Evolutionary conservation across 345 rosid species (phyloP).

Genomic region (Zanthoxylum bungeanum): DNA sequence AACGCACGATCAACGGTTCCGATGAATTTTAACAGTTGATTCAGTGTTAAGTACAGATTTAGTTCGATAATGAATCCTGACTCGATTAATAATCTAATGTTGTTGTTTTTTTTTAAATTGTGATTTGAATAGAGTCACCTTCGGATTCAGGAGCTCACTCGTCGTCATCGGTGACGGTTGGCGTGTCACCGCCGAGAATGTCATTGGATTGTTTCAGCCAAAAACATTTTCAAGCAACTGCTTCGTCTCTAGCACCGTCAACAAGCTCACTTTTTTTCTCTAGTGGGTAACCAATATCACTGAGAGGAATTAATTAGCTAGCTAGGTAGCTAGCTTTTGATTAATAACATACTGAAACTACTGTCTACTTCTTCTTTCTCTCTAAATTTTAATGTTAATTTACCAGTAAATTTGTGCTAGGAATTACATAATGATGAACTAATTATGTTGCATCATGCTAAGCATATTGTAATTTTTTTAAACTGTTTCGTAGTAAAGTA

Average conservation of each 20-base stretch:
- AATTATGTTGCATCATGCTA: not conserved
- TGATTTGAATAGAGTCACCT: constrained; percentile 44
- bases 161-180: constrained; percentile 54
- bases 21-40: no score
- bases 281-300: constrained; percentile 33
- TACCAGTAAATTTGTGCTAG: no score
- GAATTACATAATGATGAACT: not conserved
- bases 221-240: constrained; percentile 44
- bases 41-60: no score
- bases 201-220: constrained; percentile 79
- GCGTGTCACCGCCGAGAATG: constrained; percentile 66
- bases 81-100: no score
- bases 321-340: not conserved
- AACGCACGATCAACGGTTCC: no score
- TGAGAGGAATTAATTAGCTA: not conserved
- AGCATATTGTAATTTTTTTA: not conserved
- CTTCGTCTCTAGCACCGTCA: constrained; percentile 61
- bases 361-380: not conserved
- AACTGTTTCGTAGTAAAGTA: not conserved
- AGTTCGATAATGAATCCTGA: no score
- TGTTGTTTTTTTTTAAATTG: not conserved
- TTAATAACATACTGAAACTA: constrained; percentile 6
- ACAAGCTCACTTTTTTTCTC: constrained; percentile 73
- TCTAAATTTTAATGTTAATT: constrained; percentile 13
- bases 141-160: constrained; percentile 58